Evolutionary conservation across 169 alveolate species (phyloP), one percentile per base, ranked within the genome.

Genomic region (Cryptosporidium meleagridis): DNA sequence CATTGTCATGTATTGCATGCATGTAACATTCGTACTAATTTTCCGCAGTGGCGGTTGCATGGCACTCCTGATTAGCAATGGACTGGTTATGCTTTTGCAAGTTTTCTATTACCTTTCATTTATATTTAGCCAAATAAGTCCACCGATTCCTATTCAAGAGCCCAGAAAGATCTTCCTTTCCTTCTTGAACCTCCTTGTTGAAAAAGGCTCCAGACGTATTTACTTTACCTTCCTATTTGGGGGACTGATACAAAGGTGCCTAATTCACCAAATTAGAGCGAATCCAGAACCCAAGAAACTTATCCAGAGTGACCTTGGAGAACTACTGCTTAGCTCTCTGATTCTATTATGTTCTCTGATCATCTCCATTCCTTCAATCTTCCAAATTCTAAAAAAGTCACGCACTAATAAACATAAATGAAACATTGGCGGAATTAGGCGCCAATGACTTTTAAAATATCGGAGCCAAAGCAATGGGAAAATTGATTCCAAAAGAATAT

Each of bases 171-270:
- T 52, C 12, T 23, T 59, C 7, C 72, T 7, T 4, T 35, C 44
- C 53, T 5, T 35, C 53, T 8, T 35, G 23, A 10, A 52, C 9
- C 16, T 73, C 29, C 68, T 73, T 37, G 16, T 41, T 33, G 86
- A 73, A 73, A 55, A 55, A 23, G 70, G 68, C 53, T 73, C 86
- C 10, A 39, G n/a, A 37, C 69, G 59, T 7, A 73, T 73, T 18
- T 58, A 55, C 23, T 33, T 73, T 6, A 12, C 45, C 21, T 21
- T 73, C 37, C 31, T 58, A n/a, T 33, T 73, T 10, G 86, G 86
- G 12, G 86, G 86, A 18, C 52, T 73, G 16, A 31, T 35, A 23
- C 86, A 73, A 35, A 73, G 86, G 58, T 16, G 26, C 62, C 67
- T 55, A n/a, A 12, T 37, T 35, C 26, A n/a, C 26, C 26, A 21